Conservation (phyloP, 108 stramenopile species). For the Nitzschia palea region DNA sequence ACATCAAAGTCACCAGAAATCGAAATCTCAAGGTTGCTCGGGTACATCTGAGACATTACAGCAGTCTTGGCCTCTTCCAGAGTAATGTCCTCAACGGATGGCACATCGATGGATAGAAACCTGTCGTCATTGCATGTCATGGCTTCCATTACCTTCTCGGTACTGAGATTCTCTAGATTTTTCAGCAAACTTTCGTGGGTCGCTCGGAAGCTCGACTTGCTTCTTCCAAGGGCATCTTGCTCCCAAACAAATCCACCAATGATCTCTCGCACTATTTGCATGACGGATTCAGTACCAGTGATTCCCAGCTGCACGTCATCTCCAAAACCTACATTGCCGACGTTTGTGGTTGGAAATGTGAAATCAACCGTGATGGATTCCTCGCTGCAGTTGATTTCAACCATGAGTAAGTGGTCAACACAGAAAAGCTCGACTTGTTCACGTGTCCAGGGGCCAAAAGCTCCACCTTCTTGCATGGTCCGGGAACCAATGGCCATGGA, state of each 20-base stretch:
- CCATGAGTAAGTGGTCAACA: slow-evolving; percentile 97
- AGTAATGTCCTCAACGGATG: slow-evolving; percentile 80
- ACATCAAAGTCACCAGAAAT: slow-evolving; percentile 96
- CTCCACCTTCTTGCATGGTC: slow-evolving; percentile 98
- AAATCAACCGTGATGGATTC: slow-evolving; percentile 93
- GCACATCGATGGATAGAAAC: slow-evolving; percentile 89
- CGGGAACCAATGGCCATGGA: slow-evolving; percentile 92
- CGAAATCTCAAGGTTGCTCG: slow-evolving; percentile 88
- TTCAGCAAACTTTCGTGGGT: slow-evolving; percentile 85
- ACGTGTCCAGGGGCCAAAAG: slow-evolving; percentile 91
- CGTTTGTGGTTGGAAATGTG: slow-evolving; percentile 93
- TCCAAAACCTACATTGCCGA: slow-evolving; percentile 85
- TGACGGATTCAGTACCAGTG: slow-evolving; percentile 91
- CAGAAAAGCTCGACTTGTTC: slow-evolving; percentile 98
- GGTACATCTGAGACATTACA: slow-evolving; percentile 89
- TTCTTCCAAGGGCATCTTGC: slow-evolving; percentile 91
- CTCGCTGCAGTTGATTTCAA: slow-evolving; percentile 94
- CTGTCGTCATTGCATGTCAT: slow-evolving; percentile 73
- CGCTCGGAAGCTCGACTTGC: slow-evolving; percentile 87
- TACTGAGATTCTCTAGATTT: slow-evolving; percentile 84
- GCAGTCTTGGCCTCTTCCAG: slow-evolving; percentile 87
- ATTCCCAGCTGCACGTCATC: slow-evolving; percentile 80
- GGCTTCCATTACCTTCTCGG: slow-evolving; percentile 80
- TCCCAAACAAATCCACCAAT: slow-evolving; percentile 95
- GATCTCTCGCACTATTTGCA: slow-evolving; percentile 93